Base-by-base conservation (phyloP, 2,329 filamentous ascomycete species). In the Colletotrichum tanaceti region DNA sequence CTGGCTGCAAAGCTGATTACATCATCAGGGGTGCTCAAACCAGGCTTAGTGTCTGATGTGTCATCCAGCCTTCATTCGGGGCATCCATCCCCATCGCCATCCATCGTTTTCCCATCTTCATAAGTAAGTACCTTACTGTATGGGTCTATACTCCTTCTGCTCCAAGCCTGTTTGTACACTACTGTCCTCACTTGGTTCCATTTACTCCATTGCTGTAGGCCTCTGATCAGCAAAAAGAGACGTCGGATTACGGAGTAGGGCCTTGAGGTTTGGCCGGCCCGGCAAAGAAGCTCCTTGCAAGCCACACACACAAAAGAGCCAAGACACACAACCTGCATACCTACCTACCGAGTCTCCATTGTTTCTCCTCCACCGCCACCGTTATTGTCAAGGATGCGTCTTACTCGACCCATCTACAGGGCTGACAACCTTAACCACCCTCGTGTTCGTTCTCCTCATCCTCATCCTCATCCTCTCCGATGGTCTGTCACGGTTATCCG, bases 391-490 rank as follows among this genome's bases (percentile, higher is more conserved):
- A 46, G 65, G 54, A 59, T 68, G 7, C 16, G 54, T 60, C 65
- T 68, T 59, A 59, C 49, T 65, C 35, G 39, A 20, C n/a, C 54
- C 41, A 59, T 60, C 5, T 35, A 55, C 65, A 65, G n/a, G 54
- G 65, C 61, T 68, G 65, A 68, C 65, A 14, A 14, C 24, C 47
- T 18, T 58, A 41, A 59, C 10, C 32, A 2, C 32, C 32, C 32
- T 35, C 32, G 32, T 35, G 32, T 35, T 35, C 32, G 1, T 35
- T 35, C 32, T 60, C 47, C 24, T 68, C 53, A 24, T 65, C 13
- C 41, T 60, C 54, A 50, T 62, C 32, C 32, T 32, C 9, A 55
- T 65, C 47, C n/a, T n/a, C 6, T 44, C 57, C 60, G 47, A 52
- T 66, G 58, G 54, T n/a, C 63, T 22, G 20, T 38, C 16, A 41